These are phyloP conservation scores for Zymoseptoria crescenta DNA, from an alignment of 2,329 filamentous ascomycete genomes.

Conservation along the genomic window DNA sequence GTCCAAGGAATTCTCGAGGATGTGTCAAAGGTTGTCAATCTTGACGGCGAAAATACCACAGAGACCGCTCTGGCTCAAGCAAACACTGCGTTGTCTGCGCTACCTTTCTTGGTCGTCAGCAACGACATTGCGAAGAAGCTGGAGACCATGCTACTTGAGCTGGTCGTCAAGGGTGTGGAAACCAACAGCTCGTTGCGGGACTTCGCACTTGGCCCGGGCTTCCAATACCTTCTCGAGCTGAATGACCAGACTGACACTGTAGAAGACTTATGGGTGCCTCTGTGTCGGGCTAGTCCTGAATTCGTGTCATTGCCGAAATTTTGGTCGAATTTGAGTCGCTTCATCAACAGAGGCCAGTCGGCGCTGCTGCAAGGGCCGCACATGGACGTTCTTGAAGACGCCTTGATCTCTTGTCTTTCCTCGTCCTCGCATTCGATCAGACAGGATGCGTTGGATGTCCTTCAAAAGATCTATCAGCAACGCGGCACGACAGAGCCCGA, in stretches of 20 bases:
- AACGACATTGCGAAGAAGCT: constrained; percentile 4
- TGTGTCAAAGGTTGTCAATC: not conserved
- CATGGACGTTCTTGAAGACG: constrained; percentile 54
- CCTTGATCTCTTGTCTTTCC: constrained; percentile 65
- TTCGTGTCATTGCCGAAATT: constrained; percentile 16
- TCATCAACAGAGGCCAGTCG: constrained; percentile 10
- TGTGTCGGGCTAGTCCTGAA: constrained; percentile 15
- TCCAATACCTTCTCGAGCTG: constrained; percentile 14
- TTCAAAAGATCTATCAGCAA: constrained; percentile 52
- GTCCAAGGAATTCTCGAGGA: not conserved
- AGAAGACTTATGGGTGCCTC: constrained; percentile 10
- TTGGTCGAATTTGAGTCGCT: constrained; percentile 22
- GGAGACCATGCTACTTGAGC: not conserved
- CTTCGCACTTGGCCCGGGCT: constrained; percentile 18
- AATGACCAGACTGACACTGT: not conserved
- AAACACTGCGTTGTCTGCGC: constrained; percentile 12
- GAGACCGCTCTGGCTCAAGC: constrained; percentile 4
- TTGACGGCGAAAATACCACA: not conserved
- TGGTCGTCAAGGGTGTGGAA: constrained; percentile 12
- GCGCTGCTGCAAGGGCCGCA: constrained; percentile 31
- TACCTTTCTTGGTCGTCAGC: constrained; percentile 14
- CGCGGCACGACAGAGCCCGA: constrained; percentile 45
- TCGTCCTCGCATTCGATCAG: constrained; percentile 69
- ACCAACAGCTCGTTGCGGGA: not conserved
- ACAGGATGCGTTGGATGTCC: constrained; percentile 62